Conservation (phyloP, 108 stramenopile species). For the Nitzschia inconspicua region DNA sequence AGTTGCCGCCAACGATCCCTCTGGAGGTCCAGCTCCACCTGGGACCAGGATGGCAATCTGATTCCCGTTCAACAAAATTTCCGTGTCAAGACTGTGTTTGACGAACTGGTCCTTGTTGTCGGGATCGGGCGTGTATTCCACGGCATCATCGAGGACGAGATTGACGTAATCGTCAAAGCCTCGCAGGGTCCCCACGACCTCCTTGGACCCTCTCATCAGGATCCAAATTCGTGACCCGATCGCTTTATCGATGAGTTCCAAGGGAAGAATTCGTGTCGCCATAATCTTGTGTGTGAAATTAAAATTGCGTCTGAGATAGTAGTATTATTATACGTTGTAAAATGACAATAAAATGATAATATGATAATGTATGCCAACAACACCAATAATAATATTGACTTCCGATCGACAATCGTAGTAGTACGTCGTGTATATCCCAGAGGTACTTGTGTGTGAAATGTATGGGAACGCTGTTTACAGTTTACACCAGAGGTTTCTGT, state of each 20-base stretch:
- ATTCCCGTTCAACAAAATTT: slow-evolving; percentile 89
- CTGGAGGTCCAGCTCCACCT: slow-evolving; percentile 68
- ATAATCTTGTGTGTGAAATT: slow-evolving; percentile 18
- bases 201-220: slow-evolving; percentile 82
- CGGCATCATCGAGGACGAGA: slow-evolving; percentile 83
- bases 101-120: slow-evolving; percentile 52
- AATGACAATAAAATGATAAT: no score
- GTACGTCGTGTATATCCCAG: no score
- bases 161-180: slow-evolving; percentile 92
- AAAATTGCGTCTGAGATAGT: no score
- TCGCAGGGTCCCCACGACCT: slow-evolving; percentile 75
- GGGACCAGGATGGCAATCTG: slow-evolving; percentile 86
- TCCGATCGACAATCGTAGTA: no score
- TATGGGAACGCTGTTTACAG: no score
- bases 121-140: slow-evolving; percentile 84
- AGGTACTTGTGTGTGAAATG: no score
- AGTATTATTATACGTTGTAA: no score
- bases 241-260: slow-evolving; percentile 88
- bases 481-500: no score
- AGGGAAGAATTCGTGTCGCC: slow-evolving; percentile 76
- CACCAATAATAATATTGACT: no score
- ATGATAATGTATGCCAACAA: no score
- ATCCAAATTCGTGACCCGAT: slow-evolving; percentile 90
- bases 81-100: slow-evolving; percentile 69
- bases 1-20: slow-evolving; percentile 83